Base-by-base conservation (phyloP, 805 yeast species). In the Torulaspora microellipsoides region DNA sequence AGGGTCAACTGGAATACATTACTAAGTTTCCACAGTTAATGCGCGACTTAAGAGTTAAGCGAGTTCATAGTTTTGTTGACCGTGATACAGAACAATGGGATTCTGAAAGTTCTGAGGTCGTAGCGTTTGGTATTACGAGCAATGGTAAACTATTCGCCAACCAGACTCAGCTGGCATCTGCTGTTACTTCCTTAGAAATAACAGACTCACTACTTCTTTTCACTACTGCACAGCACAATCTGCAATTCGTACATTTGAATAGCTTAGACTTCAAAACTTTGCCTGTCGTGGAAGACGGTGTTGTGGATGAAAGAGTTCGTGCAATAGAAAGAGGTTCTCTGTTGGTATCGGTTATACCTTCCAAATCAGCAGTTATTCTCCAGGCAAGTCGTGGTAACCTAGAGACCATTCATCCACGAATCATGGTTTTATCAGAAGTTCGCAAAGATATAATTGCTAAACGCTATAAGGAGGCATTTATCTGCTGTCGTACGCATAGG, bases 321-420 rank as follows among this genome's bases (percentile, higher is more conserved):
- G 78, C 83, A 46, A 82, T 93, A 42, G 99, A 93, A 66, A 75
- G 96, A 52, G 98, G 99, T 1, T 88, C 97, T 0, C 55, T 85
- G n/a, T 65, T 93, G 37, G 87, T 91, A 0, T 72, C 89, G 31
- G 78, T 79, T 1, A 83, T 89, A 56, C 96, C 97, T 1, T 78
- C 91, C 0, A 83, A 78, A 43, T 81, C 89, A 44, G 76, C 90
- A 0, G 89, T 95, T 14, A 80, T 87, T 3, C 70, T 93, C 41
- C 96, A 93, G 64, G 96, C 96, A 4, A 95, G 95, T 46, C 77
- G 99, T 62, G 99, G 99, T 48, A 93, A 93, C 58, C 69, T 93
- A 53, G 99, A 93, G 64, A 89, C 98, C 0, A 85, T 93, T 14
- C 82, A 80, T 57, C 99, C 99, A 11, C 76, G 99, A 62, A 85